Percentiles rank a stretch among this genome's conserved stretches.
Evolutionary conservation across 2,329 filamentous ascomycete genomes (phyloP).

Genomic region (Thelonectria olida): DNA sequence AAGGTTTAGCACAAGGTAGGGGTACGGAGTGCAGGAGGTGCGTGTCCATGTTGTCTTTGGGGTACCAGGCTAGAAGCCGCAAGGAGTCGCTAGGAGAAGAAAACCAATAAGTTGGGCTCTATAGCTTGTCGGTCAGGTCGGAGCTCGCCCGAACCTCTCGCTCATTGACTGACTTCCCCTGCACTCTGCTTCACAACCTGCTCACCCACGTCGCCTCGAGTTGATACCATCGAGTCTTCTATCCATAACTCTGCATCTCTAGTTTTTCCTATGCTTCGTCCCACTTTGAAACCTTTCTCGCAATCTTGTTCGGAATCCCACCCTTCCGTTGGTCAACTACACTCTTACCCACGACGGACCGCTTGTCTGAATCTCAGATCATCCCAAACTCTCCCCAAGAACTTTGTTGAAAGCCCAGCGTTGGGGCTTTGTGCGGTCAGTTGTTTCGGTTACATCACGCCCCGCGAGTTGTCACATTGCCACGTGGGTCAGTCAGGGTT

Average conservation of each 20-base stretch:
- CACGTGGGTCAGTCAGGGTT: conserved; percentile 22
- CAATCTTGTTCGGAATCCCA: not conserved
- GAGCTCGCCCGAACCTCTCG: conserved; percentile 10
- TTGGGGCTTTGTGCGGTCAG: conserved; percentile 14
- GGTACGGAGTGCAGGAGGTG: conserved; percentile 10
- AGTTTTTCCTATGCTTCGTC: not conserved
- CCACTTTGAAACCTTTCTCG: not conserved
- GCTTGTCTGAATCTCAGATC: not conserved
- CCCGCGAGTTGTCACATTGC: conserved; percentile 23
- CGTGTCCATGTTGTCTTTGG: conserved; percentile 14
- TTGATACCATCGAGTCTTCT: not conserved
- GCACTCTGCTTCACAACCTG: conserved; percentile 11
- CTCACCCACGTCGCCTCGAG: not conserved
- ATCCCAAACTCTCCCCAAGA: conserved; percentile 11
- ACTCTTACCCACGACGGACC: not conserved
- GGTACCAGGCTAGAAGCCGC: conserved; percentile 15
- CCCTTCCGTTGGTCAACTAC: not conserved
- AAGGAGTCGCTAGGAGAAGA: conserved; percentile 12
- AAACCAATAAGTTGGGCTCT: conserved; percentile 20
- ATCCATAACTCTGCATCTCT: not conserved
- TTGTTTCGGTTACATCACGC: conserved; percentile 23
- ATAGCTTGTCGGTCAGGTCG: conserved; percentile 18
- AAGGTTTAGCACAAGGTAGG: conserved; percentile 31
- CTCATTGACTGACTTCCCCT: conserved; percentile 6
- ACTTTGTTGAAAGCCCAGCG: not conserved